phyloP scores from a whole-genome alignment of 1,284 basidiomycete species.

The Ganoderma lucidum region DNA sequence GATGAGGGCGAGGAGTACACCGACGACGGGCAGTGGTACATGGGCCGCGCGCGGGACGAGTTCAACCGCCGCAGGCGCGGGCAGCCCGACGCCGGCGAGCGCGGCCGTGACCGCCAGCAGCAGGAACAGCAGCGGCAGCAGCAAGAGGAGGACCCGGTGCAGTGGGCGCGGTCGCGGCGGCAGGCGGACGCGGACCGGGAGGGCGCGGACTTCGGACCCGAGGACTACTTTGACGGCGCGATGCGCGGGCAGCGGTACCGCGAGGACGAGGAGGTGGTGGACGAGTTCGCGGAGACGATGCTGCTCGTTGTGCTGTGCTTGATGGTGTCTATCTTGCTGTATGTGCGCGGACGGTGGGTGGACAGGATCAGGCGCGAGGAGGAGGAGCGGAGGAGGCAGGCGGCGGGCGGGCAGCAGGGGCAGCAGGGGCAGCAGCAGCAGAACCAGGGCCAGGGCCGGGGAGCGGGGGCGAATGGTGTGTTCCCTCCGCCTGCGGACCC shows the following conservation, averaged over 20 bases:
- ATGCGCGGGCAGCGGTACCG: slow-evolving; percentile 62
- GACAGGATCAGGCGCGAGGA: slow-evolving; percentile 65
- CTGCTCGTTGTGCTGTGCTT: slow-evolving; percentile 71
- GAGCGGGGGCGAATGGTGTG: slow-evolving; percentile 50
- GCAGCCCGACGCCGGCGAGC: slow-evolving; percentile 43
- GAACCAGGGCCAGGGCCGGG: slow-evolving; percentile 39
- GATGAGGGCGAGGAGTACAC: slow-evolving; percentile 36
- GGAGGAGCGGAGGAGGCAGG: slow-evolving; percentile 72
- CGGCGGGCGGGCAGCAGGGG: slow-evolving; percentile 57
- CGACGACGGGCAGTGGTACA: slow-evolving; percentile 67
- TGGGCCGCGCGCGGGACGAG: slow-evolving; percentile 81
- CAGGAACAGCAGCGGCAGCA: slow-evolving; percentile 17
- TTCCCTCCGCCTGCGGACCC: slow-evolving; percentile 73
- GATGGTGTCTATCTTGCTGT: slow-evolving; percentile 72
- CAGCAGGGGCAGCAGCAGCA: slow-evolving; percentile 45
- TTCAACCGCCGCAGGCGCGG: slow-evolving; percentile 62
- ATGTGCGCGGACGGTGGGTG: slow-evolving; percentile 74
- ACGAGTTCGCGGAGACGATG: slow-evolving; percentile 79
- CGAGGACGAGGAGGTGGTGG: slow-evolving; percentile 64
- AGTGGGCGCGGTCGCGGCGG: slow-evolving; percentile 82
- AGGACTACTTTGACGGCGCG: slow-evolving; percentile 81
- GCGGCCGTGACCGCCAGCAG: slow-evolving; percentile 8
- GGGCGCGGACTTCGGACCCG: slow-evolving; percentile 71
- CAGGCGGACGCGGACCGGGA: slow-evolving; percentile 77
- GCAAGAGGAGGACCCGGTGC: slow-evolving; percentile 72